Evolutionary conservation across 495 filamentous ascomycete species (phyloP), one percentile per base, ranked within the genome.

Genomic region (Xylaria venustula): DNA sequence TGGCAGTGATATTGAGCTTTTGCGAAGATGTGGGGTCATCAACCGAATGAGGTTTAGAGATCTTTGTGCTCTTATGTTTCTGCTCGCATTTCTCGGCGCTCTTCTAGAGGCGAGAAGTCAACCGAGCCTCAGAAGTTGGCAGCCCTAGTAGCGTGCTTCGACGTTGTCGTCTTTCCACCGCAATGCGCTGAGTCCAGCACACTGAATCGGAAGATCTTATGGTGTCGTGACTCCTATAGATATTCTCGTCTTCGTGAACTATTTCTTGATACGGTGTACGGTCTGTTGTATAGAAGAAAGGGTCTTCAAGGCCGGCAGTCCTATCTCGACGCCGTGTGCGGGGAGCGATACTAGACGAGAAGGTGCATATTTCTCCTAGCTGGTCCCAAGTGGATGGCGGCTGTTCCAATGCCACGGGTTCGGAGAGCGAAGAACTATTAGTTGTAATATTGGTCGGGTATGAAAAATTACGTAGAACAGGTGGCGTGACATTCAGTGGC

Each of bases 381-480:
- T 64, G 68, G 51, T 71, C 66, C 68, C 68, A 71, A 17, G 62
- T 37, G 8, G 66, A 67, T 23, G 64, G 66, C 5, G 23, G 44
- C n/a, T 52, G 26, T 25, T 12, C 32, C 32, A 34, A 44, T 1
- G 23, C 19, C 3, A 54, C 42, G n/a, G 58, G 62, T 34, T 45
- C 59, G 7, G 34, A 22, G n/a, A 51, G 58, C 7, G 54, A 36
- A 9, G 49, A 53, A 4, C 46, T 48, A 22, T 20, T 50, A 2
- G 32, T 63, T 17, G 50, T 53, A 30, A 70, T 52, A 48, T 68
- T 61, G 17, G 51, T 63, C 23, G 69, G 69, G 45, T 72, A 72
- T 17, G 69, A 72, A 58, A 72, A 72, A 45, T 72, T 72, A 32
- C 69, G 57, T 32, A 70, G 22, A 9, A 72, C 61, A 7, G 69